phyloP scores from a whole-genome alignment of 176 grass and related monocot genomes.

The Cocos nucifera region DNA sequence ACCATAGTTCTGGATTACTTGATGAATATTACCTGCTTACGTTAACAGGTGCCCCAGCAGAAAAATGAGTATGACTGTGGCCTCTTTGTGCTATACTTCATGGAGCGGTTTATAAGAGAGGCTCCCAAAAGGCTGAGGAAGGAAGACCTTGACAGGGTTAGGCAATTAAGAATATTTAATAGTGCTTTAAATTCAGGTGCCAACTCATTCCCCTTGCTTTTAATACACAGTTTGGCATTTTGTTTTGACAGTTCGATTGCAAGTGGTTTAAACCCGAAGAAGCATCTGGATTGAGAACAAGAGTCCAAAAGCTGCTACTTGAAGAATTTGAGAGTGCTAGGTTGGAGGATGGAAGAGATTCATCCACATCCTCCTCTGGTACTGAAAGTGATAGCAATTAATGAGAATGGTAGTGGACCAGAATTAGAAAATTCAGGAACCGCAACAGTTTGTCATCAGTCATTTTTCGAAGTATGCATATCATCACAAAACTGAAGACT shows the following conservation, averaged over 20 bases:
- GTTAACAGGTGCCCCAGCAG: conserved; percentile 55
- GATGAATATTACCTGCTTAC: too few species aligned
- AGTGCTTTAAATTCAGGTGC: background rate
- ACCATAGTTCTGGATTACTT: too few species aligned
- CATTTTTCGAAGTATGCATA: too few species aligned
- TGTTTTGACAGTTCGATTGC: conserved; percentile 39
- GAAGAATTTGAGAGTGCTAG: conserved; percentile 41
- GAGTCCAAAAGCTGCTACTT: conserved; percentile 43
- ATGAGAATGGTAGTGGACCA: too few species aligned
- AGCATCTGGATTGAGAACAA: conserved; percentile 48
- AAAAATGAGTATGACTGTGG: conserved; percentile 81
- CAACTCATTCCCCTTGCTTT: conserved; percentile 12
- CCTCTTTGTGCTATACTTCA: conserved; percentile 83
- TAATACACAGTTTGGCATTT: background rate
- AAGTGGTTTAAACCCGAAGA: conserved; percentile 76
- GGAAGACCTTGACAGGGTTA: conserved; percentile 52
- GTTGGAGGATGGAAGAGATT: conserved; percentile 23
- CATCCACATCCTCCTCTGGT: conserved; percentile 2
- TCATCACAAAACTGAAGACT: too few species aligned
- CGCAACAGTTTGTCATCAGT: too few species aligned
- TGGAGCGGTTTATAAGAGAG: conserved; percentile 47
- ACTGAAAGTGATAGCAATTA: conserved; percentile 11
- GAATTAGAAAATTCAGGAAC: too few species aligned
- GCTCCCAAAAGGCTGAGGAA: conserved; percentile 60
- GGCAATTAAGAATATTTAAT: conserved; percentile 4